These are phyloP conservation scores for Boletus semigastroideus DNA, from an alignment of 1,284 basidiomycete species.

Conservation along the genomic window DNA sequence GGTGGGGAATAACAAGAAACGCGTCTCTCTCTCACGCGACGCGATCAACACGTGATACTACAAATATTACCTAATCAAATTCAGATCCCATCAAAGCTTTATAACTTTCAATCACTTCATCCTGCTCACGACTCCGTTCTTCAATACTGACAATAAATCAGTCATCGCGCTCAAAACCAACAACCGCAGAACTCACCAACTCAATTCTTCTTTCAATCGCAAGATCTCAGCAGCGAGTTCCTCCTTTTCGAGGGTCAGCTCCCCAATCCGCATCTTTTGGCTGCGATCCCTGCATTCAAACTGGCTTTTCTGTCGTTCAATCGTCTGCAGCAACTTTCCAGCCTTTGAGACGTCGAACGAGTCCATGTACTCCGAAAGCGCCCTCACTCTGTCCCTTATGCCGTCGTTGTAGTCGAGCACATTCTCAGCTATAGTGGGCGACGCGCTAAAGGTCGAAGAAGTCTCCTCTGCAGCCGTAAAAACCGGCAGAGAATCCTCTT, in stretches of 20 bases:
- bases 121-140: slow-evolving; percentile 2
- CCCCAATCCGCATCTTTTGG: slow-evolving; percentile 26
- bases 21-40: slow-evolving; percentile 26
- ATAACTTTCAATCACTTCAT: background rate
- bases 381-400: slow-evolving; percentile 26
- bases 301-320: slow-evolving; percentile 26
- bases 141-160: slow-evolving; percentile 9
- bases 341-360: slow-evolving; percentile 27
- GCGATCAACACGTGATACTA: slow-evolving; percentile 28
- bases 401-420: slow-evolving; percentile 26
- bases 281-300: slow-evolving; percentile 25
- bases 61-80: slow-evolving; percentile 26
- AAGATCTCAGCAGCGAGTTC: slow-evolving; percentile 16
- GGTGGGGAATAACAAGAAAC: slow-evolving; percentile 2
- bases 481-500: slow-evolving; percentile 20
- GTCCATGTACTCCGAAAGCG: slow-evolving; percentile 27
- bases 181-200: slow-evolving; percentile 11
- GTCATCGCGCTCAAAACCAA: background rate
- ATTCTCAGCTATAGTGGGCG: slow-evolving; percentile 30
- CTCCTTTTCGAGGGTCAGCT: slow-evolving; percentile 24
- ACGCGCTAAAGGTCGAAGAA: slow-evolving; percentile 13
- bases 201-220: slow-evolving; percentile 13
- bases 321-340: slow-evolving; percentile 9
- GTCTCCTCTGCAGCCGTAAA: slow-evolving; percentile 20
- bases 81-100: background rate